Evolutionary conservation across 257 asterid genomes (phyloP), one percentile per base, ranked within the genome.

Genomic region (Solanum chiquidenum): DNA sequence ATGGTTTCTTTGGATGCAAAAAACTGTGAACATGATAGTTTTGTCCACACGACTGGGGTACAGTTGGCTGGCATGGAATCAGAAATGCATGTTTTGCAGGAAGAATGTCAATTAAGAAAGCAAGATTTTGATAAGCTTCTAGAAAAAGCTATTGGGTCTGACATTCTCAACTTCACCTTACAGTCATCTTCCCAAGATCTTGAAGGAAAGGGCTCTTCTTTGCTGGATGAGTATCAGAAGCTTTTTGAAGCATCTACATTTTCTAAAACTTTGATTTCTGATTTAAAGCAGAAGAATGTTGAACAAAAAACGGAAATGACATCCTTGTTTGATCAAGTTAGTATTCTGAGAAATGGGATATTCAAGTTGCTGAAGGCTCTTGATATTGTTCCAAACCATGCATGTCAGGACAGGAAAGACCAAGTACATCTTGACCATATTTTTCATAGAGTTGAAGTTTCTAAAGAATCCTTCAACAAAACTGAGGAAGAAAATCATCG

Each of bases 401-500:
- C 74, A 13, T 77, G 74, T 75, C 90, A 89, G n/a, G 92, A 91
- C 71, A 84, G 83, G 86, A 87, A 90, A 74, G 97, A 94, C 88
- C 92, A 89, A 84, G 37, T 89, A 46, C 85, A 87, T 88, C 73
- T 91, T 85, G 87, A 87, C 87, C 92, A 84, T 89, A 83, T 93
- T 86, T 89, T 90, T 35, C 82, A 73, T 83, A 92, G 91, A 90
- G 87, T 96, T 87, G 94, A 93, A 75, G 91, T 74, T 72, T 75
- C 90, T 91, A 93, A 92, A 88, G 75, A 71, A 33, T 87, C 93
- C 60, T 91, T 93, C 84, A 72, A 38, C 85, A 88, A 91, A 87
- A 88, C 92, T 12, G 96, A 94, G 87, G 95, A 94, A 86, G 97
- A 93, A 92, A 94, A 93, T 88, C 92, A 92, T 88, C 92, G 66